A percentile compares a stretch with the other conserved stretches of the same genome.
These are phyloP conservation scores for Rhizophagus prolifer DNA, from an alignment of 192 early-diverging fungal genomes.

Conservation along the genomic window DNA sequence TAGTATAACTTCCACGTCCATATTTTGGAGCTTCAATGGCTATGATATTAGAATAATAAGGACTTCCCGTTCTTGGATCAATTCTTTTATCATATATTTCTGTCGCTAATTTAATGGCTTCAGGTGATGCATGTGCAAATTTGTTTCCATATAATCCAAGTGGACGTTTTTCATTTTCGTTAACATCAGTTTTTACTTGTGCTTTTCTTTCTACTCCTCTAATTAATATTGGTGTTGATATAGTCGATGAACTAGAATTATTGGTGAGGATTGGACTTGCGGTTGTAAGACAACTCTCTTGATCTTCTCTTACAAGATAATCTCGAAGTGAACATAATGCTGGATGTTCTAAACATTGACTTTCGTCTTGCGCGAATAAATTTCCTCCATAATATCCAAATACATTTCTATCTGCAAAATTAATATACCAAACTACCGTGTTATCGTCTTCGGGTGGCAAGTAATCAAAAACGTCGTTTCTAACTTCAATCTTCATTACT, in stretches of 20 bases:
- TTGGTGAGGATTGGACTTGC: neutral
- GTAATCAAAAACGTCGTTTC: constrained; percentile 20
- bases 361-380: constrained; percentile 28
- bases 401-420: constrained; percentile 25
- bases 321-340: constrained; percentile 21
- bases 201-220: constrained; percentile 22
- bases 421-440: constrained; percentile 23
- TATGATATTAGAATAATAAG: constrained; percentile 26
- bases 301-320: neutral
- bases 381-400: constrained; percentile 23
- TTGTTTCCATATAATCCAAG: constrained; percentile 22
- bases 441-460: constrained; percentile 6
- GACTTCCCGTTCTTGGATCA: neutral
- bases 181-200: constrained; percentile 11
- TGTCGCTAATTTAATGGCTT: constrained; percentile 13
- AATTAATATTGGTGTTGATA: constrained; percentile 24
- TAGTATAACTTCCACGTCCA: constrained; percentile 9
- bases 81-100: constrained; percentile 22
- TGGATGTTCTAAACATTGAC: constrained; percentile 27
- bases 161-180: neutral
- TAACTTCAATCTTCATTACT: constrained; percentile 1
- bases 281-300: neutral
- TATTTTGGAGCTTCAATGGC: constrained; percentile 32
- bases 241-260: neutral
- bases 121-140: constrained; percentile 1